These are phyloP conservation scores for Tylopilus intermedius DNA, from an alignment of 768 basidiomycete species.

Conservation along the genomic window DNA sequence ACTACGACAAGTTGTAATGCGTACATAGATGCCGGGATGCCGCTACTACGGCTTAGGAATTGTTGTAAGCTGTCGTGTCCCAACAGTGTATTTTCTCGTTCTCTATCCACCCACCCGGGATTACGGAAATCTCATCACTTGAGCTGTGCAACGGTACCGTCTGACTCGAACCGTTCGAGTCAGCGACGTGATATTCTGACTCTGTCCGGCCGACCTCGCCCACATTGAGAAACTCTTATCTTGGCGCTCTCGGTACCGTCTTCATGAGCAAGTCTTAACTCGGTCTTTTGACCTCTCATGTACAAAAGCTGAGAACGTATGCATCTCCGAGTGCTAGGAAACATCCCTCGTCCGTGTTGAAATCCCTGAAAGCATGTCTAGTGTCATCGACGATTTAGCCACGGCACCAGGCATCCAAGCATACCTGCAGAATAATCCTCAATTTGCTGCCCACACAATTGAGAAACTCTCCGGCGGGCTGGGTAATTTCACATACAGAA, in stretches of 20 bases:
- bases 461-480: constrained; percentile 46
- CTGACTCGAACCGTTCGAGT: background rate
- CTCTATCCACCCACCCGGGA: background rate
- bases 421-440: constrained; percentile 44
- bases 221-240: background rate
- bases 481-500: constrained; percentile 55
- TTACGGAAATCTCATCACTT: background rate
- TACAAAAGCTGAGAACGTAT: background rate
- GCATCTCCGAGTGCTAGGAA: background rate
- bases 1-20: constrained; percentile 87
- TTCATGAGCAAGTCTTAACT: constrained; percentile 11
- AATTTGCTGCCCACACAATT: constrained; percentile 40
- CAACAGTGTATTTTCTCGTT: constrained; percentile 12
- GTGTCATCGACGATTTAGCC: constrained; percentile 21
- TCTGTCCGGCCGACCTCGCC: background rate
- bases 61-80: constrained; percentile 19
- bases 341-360: background rate
- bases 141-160: background rate
- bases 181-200: background rate
- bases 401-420: constrained; percentile 29
- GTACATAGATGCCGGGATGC: background rate
- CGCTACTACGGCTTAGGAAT: constrained; percentile 4
- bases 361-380: constrained; percentile 13
- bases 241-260: background rate
- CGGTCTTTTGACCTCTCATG: background rate